phyloP scores from a whole-genome alignment of 2,329 filamentous ascomycete genomes.

The Tolypocladium amazonense region DNA sequence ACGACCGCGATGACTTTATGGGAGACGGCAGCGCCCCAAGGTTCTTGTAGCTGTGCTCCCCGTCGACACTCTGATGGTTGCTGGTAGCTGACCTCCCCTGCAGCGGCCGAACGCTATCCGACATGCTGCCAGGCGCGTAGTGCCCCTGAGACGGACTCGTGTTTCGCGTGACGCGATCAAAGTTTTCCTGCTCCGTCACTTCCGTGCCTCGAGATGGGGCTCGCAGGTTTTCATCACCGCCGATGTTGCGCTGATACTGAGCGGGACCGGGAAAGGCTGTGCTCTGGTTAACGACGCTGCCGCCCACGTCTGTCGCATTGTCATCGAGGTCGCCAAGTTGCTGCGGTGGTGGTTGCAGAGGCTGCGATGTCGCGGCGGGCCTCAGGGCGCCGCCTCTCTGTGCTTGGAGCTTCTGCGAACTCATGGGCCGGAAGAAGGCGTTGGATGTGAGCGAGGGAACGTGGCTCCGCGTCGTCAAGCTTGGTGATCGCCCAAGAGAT shows the following conservation, averaged over 20 bases:
- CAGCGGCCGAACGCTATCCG: slow-evolving; percentile 71
- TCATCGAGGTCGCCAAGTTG: slow-evolving; percentile 23
- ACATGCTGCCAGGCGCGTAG: slow-evolving; percentile 48
- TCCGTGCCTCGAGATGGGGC: slow-evolving; percentile 70
- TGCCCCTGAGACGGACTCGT: slow-evolving; percentile 59
- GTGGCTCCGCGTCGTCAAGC: slow-evolving; percentile 70
- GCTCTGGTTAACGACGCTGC: slow-evolving; percentile 29
- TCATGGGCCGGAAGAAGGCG: slow-evolving; percentile 95
- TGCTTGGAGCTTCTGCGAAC: slow-evolving; percentile 85
- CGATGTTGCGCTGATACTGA: slow-evolving; percentile 15
- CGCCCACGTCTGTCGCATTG: slow-evolving; percentile 31
- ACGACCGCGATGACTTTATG: slow-evolving; percentile 63
- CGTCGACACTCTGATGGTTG: slow-evolving; percentile 41
- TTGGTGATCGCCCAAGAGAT: slow-evolving; percentile 40
- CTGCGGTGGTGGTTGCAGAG: slow-evolving; percentile 13
- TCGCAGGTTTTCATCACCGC: slow-evolving; percentile 38
- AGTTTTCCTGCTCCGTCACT: slow-evolving; percentile 62
- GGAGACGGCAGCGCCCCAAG: slow-evolving; percentile 45
- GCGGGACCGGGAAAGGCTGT: slow-evolving; percentile 45
- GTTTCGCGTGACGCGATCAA: slow-evolving; percentile 62
- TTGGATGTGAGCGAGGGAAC: slow-evolving; percentile 81
- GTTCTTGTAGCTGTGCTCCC: slow-evolving; percentile 48
- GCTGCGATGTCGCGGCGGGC: slow-evolving; percentile 29
- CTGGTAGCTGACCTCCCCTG: slow-evolving; percentile 32
- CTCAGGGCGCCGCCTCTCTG: slow-evolving; percentile 57